A percentile compares a stretch with the other conserved stretches of the same genome.
Evolutionary conservation across 2,329 filamentous ascomycete genomes (phyloP).

Genomic region (Diaporthe vexans): DNA sequence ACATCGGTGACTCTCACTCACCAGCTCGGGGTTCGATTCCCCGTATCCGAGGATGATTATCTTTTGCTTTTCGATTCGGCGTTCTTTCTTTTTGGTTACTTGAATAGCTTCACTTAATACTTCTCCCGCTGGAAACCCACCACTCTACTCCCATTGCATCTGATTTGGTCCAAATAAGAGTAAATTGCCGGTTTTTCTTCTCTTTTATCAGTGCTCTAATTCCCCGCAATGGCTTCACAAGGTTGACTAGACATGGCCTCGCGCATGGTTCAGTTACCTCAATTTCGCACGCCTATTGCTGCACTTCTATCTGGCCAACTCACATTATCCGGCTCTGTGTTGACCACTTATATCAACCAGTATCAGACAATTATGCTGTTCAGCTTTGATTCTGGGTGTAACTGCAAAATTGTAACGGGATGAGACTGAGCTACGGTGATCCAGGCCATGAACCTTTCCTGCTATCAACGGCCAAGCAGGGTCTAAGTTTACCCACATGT

Average conservation of each 20-base stretch:
- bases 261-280: background rate
- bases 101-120: background rate
- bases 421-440: background rate
- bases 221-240: too few species aligned
- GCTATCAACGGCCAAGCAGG: too few species aligned
- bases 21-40: conserved; percentile 34
- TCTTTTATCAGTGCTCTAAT: too few species aligned
- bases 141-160: background rate
- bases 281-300: background rate
- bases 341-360: too few species aligned
- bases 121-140: background rate
- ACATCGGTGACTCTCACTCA: conserved; percentile 34
- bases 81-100: background rate
- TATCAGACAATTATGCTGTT: background rate
- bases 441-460: background rate
- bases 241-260: background rate
- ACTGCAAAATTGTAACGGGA: background rate
- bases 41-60: conserved; percentile 13
- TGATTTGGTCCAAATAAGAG: background rate
- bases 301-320: too few species aligned
- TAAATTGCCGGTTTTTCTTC: background rate
- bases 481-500: background rate
- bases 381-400: background rate
- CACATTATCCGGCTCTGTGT: background rate
- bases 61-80: background rate